A percentile compares a stretch with the other conserved stretches of the same genome.
phyloP scores from a whole-genome alignment of 2,329 filamentous ascomycete genomes.

The Colletotrichum paranaense region DNA sequence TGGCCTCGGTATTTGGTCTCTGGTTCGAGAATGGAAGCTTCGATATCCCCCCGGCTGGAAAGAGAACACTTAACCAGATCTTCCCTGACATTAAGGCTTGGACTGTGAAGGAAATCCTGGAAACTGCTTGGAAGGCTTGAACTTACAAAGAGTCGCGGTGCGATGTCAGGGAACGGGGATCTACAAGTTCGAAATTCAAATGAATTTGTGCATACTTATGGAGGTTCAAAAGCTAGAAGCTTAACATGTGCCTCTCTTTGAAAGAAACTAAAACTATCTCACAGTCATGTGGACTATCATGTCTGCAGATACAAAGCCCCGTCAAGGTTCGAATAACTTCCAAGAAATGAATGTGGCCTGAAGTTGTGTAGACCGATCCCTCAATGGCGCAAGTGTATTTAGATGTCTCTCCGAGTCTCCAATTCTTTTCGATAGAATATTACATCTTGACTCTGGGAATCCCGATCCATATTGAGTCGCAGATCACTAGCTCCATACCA shows the following conservation, averaged over 20 bases:
- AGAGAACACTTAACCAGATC: conserved; percentile 36
- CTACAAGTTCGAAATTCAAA: too few relatives aligned
- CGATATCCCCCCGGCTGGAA: conserved; percentile 29
- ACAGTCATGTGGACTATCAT: too few relatives aligned
- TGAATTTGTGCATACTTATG: too few relatives aligned
- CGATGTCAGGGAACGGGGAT: too few relatives aligned
- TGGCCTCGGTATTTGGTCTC: conserved; percentile 39
- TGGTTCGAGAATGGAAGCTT: conserved; percentile 37
- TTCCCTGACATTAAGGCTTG: conserved; percentile 40
- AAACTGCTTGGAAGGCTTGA: conserved; percentile 36
- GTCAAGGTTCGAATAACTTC: too few relatives aligned
- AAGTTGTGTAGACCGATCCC: too few relatives aligned
- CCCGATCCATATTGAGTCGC: conserved; percentile 33
- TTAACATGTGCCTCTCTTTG: too few relatives aligned
- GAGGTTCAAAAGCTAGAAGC: too few relatives aligned
- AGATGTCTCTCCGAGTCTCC: neutral
- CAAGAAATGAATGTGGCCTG: too few relatives aligned
- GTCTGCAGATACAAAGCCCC: too few relatives aligned
- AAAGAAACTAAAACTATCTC: too few relatives aligned
- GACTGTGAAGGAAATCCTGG: conserved; percentile 41
- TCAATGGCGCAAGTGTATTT: neutral
- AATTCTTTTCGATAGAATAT: neutral
- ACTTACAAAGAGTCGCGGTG: too few relatives aligned
- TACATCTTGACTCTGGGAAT: conserved; percentile 23
- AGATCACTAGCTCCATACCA: conserved; percentile 44